Conservation (phyloP, 2,329 filamentous ascomycete genomes). For the Sarocladiaceae sp. region DNA sequence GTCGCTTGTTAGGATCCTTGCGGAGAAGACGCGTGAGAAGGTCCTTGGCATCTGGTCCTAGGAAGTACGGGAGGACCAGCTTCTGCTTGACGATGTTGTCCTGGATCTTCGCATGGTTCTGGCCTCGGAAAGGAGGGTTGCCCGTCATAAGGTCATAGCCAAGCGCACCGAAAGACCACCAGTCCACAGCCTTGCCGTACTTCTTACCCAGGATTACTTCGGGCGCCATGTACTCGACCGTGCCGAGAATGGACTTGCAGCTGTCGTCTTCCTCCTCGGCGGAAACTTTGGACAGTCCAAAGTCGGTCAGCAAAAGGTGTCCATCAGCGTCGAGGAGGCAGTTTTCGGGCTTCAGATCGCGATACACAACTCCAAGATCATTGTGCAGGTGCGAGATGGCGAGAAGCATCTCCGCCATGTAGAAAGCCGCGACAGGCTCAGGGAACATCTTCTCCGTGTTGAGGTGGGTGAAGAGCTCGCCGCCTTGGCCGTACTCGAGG, state of each 20-base stretch:
- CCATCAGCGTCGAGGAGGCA: slow-evolving; percentile 88
- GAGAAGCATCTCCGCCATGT: slow-evolving; percentile 97
- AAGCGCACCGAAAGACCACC: slow-evolving; percentile 95
- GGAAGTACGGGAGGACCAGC: slow-evolving; percentile 79
- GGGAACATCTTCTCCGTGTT: slow-evolving; percentile 92
- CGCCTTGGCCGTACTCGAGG: slow-evolving; percentile 93
- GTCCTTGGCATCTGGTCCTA: slow-evolving; percentile 89
- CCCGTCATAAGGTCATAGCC: slow-evolving; percentile 92
- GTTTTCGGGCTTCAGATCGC: slow-evolving; percentile 96
- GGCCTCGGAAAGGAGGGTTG: slow-evolving; percentile 80
- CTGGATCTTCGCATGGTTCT: slow-evolving; percentile 91
- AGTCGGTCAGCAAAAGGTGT: slow-evolving; percentile 91
- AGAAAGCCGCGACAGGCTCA: slow-evolving; percentile 85
- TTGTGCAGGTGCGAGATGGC: slow-evolving; percentile 90
- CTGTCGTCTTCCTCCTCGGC: slow-evolving; percentile 51
- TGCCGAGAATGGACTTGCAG: slow-evolving; percentile 89
- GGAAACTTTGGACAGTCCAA: slow-evolving; percentile 91
- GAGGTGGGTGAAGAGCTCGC: slow-evolving; percentile 93
- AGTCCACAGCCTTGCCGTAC: slow-evolving; percentile 93
- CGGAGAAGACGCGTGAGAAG: slow-evolving; percentile 81
- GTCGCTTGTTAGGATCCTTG: slow-evolving; percentile 85
- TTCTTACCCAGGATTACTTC: slow-evolving; percentile 83
- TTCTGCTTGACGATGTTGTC: slow-evolving; percentile 95
- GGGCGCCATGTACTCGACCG: slow-evolving; percentile 97
- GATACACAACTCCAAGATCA: slow-evolving; percentile 89